Evolutionary conservation across 73 alveolate genomes (phyloP).

Genomic region (Paramecium biaurelia): DNA sequence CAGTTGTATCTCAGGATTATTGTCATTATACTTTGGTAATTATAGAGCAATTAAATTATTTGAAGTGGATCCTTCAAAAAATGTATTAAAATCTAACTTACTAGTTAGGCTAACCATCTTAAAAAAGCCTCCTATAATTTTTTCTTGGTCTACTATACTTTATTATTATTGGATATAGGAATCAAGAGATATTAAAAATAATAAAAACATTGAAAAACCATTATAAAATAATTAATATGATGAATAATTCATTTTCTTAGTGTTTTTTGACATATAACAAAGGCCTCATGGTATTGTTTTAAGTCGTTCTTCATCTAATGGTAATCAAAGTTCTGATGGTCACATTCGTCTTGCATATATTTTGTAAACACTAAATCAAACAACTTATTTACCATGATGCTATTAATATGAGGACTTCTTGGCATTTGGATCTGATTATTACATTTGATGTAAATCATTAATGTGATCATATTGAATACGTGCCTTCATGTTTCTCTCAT

Average conservation of each 20-base stretch:
- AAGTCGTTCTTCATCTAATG: slow-evolving; percentile 60
- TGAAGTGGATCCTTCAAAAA: not conserved
- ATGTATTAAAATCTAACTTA: not conserved
- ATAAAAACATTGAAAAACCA: not conserved
- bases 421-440: slow-evolving; percentile 27
- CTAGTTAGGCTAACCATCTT: not conserved
- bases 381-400: not conserved
- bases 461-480: slow-evolving; percentile 60
- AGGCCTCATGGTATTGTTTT: slow-evolving; percentile 59
- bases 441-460: slow-evolving; percentile 55
- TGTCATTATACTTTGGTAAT: not conserved
- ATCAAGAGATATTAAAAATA: not conserved
- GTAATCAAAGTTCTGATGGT: slow-evolving; percentile 56
- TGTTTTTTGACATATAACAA: slow-evolving; percentile 50
- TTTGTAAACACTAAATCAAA: slow-evolving; percentile 49
- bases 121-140: not conserved
- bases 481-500: slow-evolving; percentile 58
- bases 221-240: not conserved
- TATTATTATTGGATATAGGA: not conserved
- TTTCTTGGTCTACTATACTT: not conserved
- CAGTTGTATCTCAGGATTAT: not conserved
- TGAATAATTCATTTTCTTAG: slow-evolving; percentile 53
- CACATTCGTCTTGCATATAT: slow-evolving; percentile 64
- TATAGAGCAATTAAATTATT: not conserved
- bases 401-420: slow-evolving; percentile 46